Percentiles rank a stretch among this genome's conserved stretches.
These are phyloP conservation scores for Litchi chinensis DNA, from an alignment of 345 rosid species.

Conservation along the genomic window DNA sequence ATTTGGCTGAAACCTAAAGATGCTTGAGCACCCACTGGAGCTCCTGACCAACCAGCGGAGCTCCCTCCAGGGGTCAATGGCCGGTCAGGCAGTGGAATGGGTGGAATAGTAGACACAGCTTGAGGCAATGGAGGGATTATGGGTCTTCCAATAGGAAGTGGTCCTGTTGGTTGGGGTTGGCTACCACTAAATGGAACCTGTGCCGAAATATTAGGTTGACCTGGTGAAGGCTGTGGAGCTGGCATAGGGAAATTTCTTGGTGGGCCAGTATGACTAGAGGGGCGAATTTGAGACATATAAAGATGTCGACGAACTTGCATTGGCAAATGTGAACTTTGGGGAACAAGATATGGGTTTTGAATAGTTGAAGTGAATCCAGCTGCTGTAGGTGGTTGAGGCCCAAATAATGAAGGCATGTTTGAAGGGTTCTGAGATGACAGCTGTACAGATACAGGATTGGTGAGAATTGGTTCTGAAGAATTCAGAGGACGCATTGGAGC, in stretches of 20 bases:
- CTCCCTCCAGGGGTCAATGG: slow-evolving; percentile 31
- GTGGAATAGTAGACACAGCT: slow-evolving; percentile 34
- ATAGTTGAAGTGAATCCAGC: slow-evolving; percentile 40
- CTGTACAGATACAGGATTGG: slow-evolving; percentile 34
- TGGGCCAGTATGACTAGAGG: slow-evolving; percentile 35
- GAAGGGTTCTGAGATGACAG: slow-evolving; percentile 37
- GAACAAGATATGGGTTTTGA: slow-evolving; percentile 42
- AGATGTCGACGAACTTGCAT: slow-evolving; percentile 35
- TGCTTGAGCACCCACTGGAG: slow-evolving; percentile 10
- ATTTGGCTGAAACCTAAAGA: slow-evolving; percentile 37
- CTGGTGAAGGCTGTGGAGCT: slow-evolving; percentile 42
- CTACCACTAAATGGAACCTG: slow-evolving; percentile 36
- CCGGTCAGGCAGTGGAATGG: slow-evolving; percentile 41
- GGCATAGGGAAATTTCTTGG: slow-evolving; percentile 44
- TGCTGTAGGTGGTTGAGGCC: slow-evolving; percentile 43
- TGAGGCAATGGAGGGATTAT: slow-evolving; percentile 40
- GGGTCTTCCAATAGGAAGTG: slow-evolving; percentile 37
- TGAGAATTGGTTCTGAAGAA: slow-evolving; percentile 41
- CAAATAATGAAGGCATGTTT: slow-evolving; percentile 42
- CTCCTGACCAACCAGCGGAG: slow-evolving; percentile 43
- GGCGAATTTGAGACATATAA: slow-evolving; percentile 40
- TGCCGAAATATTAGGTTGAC: slow-evolving; percentile 35
- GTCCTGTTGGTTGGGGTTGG: slow-evolving; percentile 49
- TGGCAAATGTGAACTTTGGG: slow-evolving; percentile 33
- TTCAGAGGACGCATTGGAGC: slow-evolving; percentile 32